Evolutionary conservation across 2,329 filamentous ascomycete species (phyloP).

Genomic region (Sclerotinia subarctica): DNA sequence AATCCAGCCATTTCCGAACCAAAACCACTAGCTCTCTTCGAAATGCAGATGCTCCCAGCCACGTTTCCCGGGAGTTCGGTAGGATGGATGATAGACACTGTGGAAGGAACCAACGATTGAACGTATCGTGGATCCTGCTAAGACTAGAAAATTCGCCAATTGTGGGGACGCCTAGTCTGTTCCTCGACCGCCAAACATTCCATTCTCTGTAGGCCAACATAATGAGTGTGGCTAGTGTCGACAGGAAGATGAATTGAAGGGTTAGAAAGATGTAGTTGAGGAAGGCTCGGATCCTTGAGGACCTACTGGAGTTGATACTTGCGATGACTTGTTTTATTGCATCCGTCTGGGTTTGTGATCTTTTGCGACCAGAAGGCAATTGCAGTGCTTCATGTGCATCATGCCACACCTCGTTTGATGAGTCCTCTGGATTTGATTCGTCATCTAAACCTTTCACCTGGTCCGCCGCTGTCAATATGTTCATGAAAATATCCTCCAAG

Average conservation of each 20-base stretch:
- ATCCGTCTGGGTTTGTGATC: neutral
- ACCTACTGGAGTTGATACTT: neutral
- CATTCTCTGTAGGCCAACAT: conserved; percentile 1
- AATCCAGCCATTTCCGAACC: conserved; percentile 15
- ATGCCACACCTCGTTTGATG: neutral
- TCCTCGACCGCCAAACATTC: neutral
- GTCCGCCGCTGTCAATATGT: conserved; percentile 10
- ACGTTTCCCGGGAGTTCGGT: conserved; percentile 5
- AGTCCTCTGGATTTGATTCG: neutral
- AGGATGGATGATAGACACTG: neutral
- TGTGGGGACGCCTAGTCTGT: neutral
- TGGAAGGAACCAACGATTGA: conserved; percentile 4
- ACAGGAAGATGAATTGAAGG: conserved; percentile 7
- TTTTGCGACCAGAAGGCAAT: neutral
- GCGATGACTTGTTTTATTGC: neutral
- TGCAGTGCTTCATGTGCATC: neutral
- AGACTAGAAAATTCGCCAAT: conserved; percentile 6
- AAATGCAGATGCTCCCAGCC: neutral
- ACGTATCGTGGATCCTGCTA: neutral
- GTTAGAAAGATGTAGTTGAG: conserved; percentile 9
- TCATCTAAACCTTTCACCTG: neutral
- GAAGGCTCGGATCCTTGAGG: neutral
- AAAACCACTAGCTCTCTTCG: neutral
- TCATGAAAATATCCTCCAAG: conserved; percentile 16
- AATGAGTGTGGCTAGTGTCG: neutral